Conservation (phyloP, 768 basidiomycete species). For the Russula compacta region DNA sequence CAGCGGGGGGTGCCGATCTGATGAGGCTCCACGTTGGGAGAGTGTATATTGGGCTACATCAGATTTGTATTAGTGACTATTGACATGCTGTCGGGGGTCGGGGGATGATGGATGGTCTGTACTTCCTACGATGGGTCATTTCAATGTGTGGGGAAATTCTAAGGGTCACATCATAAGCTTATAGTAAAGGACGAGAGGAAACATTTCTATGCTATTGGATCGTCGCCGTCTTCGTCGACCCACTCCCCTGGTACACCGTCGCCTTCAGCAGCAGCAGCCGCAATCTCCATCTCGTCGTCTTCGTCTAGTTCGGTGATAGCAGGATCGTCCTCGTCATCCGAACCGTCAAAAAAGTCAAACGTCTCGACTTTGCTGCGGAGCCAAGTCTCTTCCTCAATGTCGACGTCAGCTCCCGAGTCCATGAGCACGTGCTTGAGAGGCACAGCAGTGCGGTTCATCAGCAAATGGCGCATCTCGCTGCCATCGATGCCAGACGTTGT, state of each 20-base stretch:
- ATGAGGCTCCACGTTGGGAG: background rate
- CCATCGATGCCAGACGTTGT: constrained; percentile 39
- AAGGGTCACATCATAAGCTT: background rate
- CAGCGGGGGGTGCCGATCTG: background rate
- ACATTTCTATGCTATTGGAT: background rate
- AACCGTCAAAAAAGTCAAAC: constrained; percentile 45
- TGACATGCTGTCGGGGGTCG: constrained; percentile 2
- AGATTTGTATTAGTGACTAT: constrained; percentile 13
- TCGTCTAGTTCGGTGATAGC: constrained; percentile 18
- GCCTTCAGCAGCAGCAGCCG: background rate
- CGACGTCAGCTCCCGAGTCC: constrained; percentile 37
- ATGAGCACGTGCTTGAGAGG: constrained; percentile 41
- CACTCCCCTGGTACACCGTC: constrained; percentile 6
- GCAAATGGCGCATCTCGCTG: constrained; percentile 34
- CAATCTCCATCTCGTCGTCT: constrained; percentile 23
- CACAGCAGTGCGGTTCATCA: constrained; percentile 36
- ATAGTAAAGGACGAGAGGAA: background rate
- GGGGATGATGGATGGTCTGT: background rate
- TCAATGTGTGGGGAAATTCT: background rate
- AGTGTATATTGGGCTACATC: constrained; percentile 9
- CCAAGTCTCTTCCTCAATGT: constrained; percentile 40
- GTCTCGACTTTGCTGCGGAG: constrained; percentile 39
- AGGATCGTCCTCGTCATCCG: constrained; percentile 40
- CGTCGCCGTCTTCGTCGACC: background rate
- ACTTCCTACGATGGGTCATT: background rate